Evolutionary conservation across 2,329 filamentous ascomycete genomes (phyloP), one percentile per base, ranked within the genome.

Genomic region (Aspergillus sp.): DNA sequence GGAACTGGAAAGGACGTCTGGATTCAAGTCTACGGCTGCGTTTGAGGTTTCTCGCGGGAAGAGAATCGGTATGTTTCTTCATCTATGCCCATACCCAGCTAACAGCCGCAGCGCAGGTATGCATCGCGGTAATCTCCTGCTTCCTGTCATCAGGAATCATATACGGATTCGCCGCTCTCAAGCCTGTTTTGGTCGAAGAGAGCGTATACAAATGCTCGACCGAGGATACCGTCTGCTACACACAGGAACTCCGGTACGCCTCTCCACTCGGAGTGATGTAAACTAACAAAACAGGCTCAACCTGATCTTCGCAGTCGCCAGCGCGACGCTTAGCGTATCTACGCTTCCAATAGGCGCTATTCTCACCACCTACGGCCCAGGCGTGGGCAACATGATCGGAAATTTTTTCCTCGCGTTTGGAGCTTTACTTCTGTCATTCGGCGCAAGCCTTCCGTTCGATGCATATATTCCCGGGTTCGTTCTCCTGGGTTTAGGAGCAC

Each of bases 301-400:
- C 56, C 66, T 94, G 44, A 93, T 93, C 83, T 94, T 94, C 67
- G 93, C 86, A 4, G 73, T 86, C 25, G 86, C 86, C 8, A 86
- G 86, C 10, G 86, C 93, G 7, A 82, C 75, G 5, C 93, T 86
- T 24, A 94, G 94, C 49, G 81, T 93, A 8, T 84, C 78, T 25
- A 86, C 88, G 8, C 69, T 94, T 5, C 84, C 86, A 2, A 78
- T 93, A 8, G 88, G 88, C 28, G 83, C 84, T 2, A 80, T 93
- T 27, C 72, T 94, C 14, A 88, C 94, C 60, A 71, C 77, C 40
- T 88, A 75, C 51, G 88, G 88, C 1, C 88, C 88, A 10, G 74
- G 82, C 34, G 69, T 84, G 4, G 82, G 82, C 48, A 81, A 83
- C 3, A 66, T 86, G 14, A 71, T 81, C 35, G 86, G 82, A 30